Percentiles rank a stretch among this genome's conserved stretches.
These are phyloP conservation scores for Endothia cerciana DNA, from an alignment of 2,329 filamentous ascomycete species.

Conservation along the genomic window DNA sequence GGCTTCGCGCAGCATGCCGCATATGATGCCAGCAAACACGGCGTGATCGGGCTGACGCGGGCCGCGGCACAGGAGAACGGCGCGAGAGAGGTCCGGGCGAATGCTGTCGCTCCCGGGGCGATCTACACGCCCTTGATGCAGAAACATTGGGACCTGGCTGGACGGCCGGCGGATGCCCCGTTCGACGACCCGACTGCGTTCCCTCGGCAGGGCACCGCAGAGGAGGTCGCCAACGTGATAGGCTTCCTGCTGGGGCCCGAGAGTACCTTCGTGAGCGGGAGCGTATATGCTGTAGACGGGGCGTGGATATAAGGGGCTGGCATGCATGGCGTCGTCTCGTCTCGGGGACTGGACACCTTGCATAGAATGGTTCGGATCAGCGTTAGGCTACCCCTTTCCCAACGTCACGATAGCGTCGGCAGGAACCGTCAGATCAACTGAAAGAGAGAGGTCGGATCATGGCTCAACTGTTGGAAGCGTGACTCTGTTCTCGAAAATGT, in stretches of 20 bases:
- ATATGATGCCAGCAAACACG: conserved; percentile 44
- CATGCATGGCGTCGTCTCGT: not conserved
- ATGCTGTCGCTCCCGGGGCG: conserved; percentile 52
- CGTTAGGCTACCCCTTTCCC: not conserved
- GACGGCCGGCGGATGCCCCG: conserved; percentile 42
- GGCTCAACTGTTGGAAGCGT: not conserved
- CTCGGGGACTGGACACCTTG: not conserved
- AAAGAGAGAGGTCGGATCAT: not conserved
- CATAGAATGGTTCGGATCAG: not conserved
- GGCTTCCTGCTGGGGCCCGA: conserved; percentile 52
- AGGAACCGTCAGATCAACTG: not conserved
- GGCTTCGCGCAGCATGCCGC: conserved; percentile 46
- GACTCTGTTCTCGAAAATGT: not conserved
- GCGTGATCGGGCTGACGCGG: conserved; percentile 44
- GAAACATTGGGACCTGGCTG: conserved; percentile 43
- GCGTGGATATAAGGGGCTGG: conserved; percentile 38
- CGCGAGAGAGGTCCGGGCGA: conserved; percentile 48
- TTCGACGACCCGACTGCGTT: conserved; percentile 49
- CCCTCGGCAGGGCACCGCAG: conserved; percentile 49
- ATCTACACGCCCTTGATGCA: conserved; percentile 56
- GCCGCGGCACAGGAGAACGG: conserved; percentile 45
- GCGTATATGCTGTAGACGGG: conserved; percentile 52
- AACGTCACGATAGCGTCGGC: not conserved
- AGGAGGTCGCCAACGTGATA: conserved; percentile 52
- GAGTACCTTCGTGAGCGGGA: conserved; percentile 50